Base-by-base conservation (phyloP, 2,329 filamentous ascomycete species). In the Blumeriella jaapii region DNA sequence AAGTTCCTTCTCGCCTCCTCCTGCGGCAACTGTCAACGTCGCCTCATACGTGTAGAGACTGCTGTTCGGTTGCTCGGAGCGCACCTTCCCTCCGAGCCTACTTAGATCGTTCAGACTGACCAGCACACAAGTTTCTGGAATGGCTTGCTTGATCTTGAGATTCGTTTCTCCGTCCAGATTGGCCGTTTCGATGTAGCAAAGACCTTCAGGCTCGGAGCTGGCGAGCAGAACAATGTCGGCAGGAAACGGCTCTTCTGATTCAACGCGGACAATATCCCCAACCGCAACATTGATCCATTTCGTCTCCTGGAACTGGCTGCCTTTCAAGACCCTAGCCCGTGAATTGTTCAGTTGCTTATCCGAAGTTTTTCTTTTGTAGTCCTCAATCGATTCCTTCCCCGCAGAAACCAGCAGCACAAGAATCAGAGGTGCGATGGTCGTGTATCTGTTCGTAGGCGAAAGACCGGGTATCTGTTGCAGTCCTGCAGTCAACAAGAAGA, bases 91-190 rank as follows among this genome's bases (percentile, higher is more conserved):
- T 29, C 83, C 82, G 3, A 98, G 63, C 42, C 89, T 72, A 54
- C 85, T 84, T 43, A 98, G 65, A 51, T 96, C 89, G 45, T 72
- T 77, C 12, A 86, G 75, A 54, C 84, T 94, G 40, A 98, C 86
- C 55, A 95, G 68, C 41, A 81, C 69, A 10, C 82, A 78, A 0
- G 91, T 98, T 63, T 98, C 91, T 0, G 91, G 89, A 35, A 95
- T 78, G 2, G 78, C 89, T 63, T 98, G 91, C 63, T 98, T 98
- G 63, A 98, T 94, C 63, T 98, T 98, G 49, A 98, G 64, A 56
- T 98, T 98, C 13, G 91, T 98, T 61, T 98, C 91, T 49, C 91
- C 91, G 52, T 98, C 91, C 39, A 98, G 67, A 56, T 98, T 98
- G 15, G 91, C 89, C 2, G 91, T 98, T 62, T 98, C 91, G 55